Conservation (phyloP, 164 flowering plant genomes). For the Annona squamosa region DNA sequence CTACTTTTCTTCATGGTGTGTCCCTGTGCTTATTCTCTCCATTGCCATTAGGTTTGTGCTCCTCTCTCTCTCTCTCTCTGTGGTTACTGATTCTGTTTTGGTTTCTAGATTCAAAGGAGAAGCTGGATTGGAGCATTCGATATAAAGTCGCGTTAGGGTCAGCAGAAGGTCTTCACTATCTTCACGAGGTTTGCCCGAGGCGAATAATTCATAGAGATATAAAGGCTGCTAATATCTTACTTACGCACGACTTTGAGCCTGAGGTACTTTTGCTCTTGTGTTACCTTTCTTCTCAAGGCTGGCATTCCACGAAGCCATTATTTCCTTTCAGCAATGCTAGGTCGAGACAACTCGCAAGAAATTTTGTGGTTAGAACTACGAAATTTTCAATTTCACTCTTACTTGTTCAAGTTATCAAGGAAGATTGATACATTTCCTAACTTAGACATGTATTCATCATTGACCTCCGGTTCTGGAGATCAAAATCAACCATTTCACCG, state of each 20-base stretch:
- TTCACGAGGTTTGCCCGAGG: conserved; percentile 79
- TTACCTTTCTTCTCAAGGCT: background rate
- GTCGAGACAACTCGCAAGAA: background rate
- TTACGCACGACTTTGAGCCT: conserved; percentile 75
- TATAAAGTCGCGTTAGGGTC: conserved; percentile 74
- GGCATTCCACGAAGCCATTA: background rate
- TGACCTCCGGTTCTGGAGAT: background rate
- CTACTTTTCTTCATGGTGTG: conserved; percentile 68
- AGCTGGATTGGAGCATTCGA: conserved; percentile 53
- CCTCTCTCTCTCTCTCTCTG: background rate
- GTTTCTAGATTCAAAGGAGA: conserved; percentile 47
- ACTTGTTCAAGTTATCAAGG: background rate
- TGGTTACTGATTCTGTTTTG: background rate
- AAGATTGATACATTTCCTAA: background rate
- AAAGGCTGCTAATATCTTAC: conserved; percentile 85
- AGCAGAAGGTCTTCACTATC: conserved; percentile 78
- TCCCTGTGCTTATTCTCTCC: background rate
- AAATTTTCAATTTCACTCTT: too few relatives aligned
- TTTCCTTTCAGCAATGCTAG: background rate
- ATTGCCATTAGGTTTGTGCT: background rate
- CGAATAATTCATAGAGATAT: conserved; percentile 92
- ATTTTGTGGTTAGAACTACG: background rate
- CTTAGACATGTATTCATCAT: background rate
- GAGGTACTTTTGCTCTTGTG: conserved; percentile 39
- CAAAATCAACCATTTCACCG: background rate